Conservation (phyloP, 2,329 filamentous ascomycete species). For the Diaporthe helianthi region DNA sequence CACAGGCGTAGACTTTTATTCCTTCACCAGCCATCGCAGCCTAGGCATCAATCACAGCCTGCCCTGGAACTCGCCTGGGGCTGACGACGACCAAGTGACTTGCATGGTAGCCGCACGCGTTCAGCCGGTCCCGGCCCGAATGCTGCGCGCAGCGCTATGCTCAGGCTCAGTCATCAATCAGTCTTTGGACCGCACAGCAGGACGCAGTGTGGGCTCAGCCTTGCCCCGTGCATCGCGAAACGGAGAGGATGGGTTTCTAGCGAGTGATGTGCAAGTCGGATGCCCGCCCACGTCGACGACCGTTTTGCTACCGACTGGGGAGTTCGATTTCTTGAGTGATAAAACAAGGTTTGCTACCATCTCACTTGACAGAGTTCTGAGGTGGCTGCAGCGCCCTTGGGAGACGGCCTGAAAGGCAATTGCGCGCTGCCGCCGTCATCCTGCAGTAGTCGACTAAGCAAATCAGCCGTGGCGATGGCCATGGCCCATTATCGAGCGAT, state of each 20-base stretch:
- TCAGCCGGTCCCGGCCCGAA: neutral
- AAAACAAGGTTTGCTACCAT: constrained; percentile 23
- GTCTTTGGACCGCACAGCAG: neutral
- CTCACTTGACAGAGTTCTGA: constrained; percentile 20
- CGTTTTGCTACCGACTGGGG: constrained; percentile 9
- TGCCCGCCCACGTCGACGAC: neutral
- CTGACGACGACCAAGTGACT: neutral
- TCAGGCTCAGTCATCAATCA: neutral
- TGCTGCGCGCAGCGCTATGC: neutral
- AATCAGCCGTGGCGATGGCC: constrained; percentile 10
- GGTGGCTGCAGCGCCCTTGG: constrained; percentile 2
- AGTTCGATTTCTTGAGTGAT: constrained; percentile 4
- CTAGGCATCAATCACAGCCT: neutral
- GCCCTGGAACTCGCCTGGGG: neutral
- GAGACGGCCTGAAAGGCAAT: constrained; percentile 15
- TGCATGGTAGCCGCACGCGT: neutral
- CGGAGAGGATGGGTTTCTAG: neutral
- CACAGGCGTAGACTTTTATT: neutral
- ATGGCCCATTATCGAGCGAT: constrained; percentile 21
- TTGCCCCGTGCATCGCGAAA: constrained; percentile 8
- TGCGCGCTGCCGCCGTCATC: constrained; percentile 19
- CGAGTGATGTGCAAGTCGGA: neutral
- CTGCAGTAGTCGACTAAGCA: constrained; percentile 17
- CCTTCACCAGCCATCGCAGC: neutral
- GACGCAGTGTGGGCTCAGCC: constrained; percentile 2